These are phyloP conservation scores for Hyphodiscus sp. DNA, from an alignment of 2,329 filamentous ascomycete genomes.

Conservation along the genomic window DNA sequence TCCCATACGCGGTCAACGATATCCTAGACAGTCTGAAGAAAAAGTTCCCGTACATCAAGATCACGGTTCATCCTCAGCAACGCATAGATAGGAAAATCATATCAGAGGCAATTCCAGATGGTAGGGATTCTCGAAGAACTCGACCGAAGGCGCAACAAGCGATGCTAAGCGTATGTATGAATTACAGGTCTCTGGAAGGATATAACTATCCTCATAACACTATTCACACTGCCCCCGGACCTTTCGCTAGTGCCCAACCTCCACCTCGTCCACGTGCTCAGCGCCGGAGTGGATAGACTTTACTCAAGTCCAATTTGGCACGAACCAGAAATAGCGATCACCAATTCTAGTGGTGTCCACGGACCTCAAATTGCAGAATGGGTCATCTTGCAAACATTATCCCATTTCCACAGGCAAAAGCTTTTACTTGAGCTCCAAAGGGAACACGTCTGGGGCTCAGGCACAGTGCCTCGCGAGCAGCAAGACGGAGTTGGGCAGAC, in stretches of 20 bases:
- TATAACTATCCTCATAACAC: slow-evolving; percentile 23
- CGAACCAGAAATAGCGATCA: slow-evolving; percentile 21
- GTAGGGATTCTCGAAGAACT: slow-evolving; percentile 4
- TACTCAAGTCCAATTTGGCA: slow-evolving; percentile 17
- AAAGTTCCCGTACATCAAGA: slow-evolving; percentile 4
- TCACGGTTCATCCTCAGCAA: not conserved
- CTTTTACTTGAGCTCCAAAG: slow-evolving; percentile 48
- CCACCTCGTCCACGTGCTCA: too few species aligned
- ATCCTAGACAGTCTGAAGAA: slow-evolving; percentile 5
- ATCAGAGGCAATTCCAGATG: slow-evolving; percentile 3
- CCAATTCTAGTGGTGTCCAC: slow-evolving; percentile 25
- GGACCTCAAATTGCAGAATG: slow-evolving; percentile 56
- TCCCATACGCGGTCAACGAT: slow-evolving; percentile 4
- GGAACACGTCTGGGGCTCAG: slow-evolving; percentile 41
- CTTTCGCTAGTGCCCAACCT: slow-evolving; percentile 5
- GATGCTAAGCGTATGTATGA: slow-evolving; percentile 3
- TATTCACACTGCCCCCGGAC: slow-evolving; percentile 15
- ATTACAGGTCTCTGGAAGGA: slow-evolving; percentile 8
- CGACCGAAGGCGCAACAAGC: slow-evolving; percentile 1
- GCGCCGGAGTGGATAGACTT: too few species aligned
- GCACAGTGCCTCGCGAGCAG: slow-evolving; percentile 28
- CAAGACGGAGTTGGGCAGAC: slow-evolving; percentile 49
- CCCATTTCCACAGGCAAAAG: slow-evolving; percentile 44
- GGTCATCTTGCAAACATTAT: slow-evolving; percentile 52
- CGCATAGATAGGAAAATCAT: slow-evolving; percentile 5